Base-by-base conservation (phyloP, 106 monocot genomes). In the Acorus gramineus region DNA sequence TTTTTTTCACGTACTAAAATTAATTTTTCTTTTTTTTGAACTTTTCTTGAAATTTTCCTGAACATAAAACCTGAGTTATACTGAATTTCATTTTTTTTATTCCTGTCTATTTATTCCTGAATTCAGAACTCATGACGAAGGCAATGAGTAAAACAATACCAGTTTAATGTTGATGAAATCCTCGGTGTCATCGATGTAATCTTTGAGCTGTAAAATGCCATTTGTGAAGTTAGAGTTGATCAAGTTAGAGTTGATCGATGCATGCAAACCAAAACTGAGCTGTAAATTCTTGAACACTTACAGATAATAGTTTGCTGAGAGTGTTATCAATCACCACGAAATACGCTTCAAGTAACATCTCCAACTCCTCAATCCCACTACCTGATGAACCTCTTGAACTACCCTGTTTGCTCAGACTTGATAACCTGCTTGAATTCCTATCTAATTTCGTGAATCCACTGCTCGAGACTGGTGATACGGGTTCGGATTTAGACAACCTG, bases 101-200 rank as follows among this genome's bases (percentile, higher is more conserved):
- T 28, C 28, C 28, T 28, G 28, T 28, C 28, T 28, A 28, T 28
- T 28, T 28, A 28, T 28, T 28, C 28, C 28, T 28, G 28, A 28
- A 28, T 28, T 28, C 28, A 28, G 28, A 28, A 28, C 28, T 28
- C 28, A 28, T 28, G 28, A 28, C 28, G 1, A 28, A 28, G 28
- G 28, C 28, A 28, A 28, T 28, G 28, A 28, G 28, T 28, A 28
- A 28, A 28, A 28, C 28, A 28, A 28, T 28, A 83, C 84, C 70
- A 84, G 77, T 64, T 84, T 80, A 62, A 84, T 84, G 42, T 84
- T 84, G 62, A 84, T 84, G 44, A 84, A 84, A 53, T 84, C 84
- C 63, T 84, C 84, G 45, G 80, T 84, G 55, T 84, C 80, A 77
- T 80, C 84, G 5, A 80, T 80, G 54, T 84, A 84, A 59, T 80